phyloP scores from a whole-genome alignment of 805 yeast genomes.

The Saturnispora gosingensis region DNA sequence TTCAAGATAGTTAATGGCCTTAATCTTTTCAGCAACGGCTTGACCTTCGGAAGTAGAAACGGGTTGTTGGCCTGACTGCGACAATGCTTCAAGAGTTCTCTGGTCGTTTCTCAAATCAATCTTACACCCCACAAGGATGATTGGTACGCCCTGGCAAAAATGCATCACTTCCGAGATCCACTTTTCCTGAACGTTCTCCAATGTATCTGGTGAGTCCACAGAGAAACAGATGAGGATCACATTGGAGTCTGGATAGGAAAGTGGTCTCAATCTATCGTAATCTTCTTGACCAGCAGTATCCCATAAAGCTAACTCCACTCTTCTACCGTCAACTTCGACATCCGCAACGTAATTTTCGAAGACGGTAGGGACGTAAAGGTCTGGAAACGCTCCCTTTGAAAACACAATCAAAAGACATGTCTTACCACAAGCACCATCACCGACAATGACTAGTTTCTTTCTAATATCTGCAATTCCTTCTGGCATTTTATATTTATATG shows the following conservation, averaged over 20 bases:
- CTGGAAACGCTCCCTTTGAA: slow-evolving; percentile 86
- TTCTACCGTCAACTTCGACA: slow-evolving; percentile 84
- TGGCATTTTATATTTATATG: slow-evolving; percentile 23
- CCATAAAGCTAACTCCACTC: slow-evolving; percentile 91
- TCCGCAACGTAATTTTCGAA: slow-evolving; percentile 97
- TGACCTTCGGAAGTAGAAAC: slow-evolving; percentile 78
- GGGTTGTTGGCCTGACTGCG: slow-evolving; percentile 70
- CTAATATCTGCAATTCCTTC: slow-evolving; percentile 48
- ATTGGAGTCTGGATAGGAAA: slow-evolving; percentile 86
- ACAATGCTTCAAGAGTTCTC: slow-evolving; percentile 62
- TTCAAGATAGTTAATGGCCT: slow-evolving; percentile 79
- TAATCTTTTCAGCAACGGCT: slow-evolving; percentile 80
- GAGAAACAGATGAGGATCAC: slow-evolving; percentile 89
- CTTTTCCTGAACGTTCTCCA: slow-evolving; percentile 89
- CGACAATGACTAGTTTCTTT: slow-evolving; percentile 87
- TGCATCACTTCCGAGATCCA: slow-evolving; percentile 92
- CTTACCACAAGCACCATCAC: slow-evolving; percentile 97
- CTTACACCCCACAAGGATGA: slow-evolving; percentile 87
- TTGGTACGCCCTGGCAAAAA: slow-evolving; percentile 91
- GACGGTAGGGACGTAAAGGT: slow-evolving; percentile 91
- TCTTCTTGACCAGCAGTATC: slow-evolving; percentile 99
- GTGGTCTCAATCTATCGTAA: slow-evolving; percentile 86
- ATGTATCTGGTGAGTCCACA: slow-evolving; percentile 82
- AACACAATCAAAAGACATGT: slow-evolving; percentile 82
- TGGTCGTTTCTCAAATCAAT: slow-evolving; percentile 80